A percentile compares a stretch with the other conserved stretches of the same genome.
These are phyloP conservation scores for Phytophthora cactorum DNA, from an alignment of 352 stramenopile genomes.

Conservation along the genomic window DNA sequence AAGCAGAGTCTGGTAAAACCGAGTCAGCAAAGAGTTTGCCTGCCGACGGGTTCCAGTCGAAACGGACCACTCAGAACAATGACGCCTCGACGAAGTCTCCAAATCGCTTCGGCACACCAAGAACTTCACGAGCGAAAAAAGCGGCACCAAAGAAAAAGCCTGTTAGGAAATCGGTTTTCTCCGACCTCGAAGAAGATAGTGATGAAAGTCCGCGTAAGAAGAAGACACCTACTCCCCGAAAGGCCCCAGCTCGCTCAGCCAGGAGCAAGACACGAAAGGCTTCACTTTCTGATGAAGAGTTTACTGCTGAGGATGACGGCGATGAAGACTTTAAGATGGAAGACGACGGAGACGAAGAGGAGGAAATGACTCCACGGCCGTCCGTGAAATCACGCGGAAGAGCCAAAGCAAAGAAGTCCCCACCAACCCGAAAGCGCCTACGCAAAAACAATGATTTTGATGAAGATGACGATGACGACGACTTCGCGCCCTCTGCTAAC, in stretches of 20 bases:
- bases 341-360: constrained; percentile 53
- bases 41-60: constrained; percentile 22
- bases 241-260: constrained; percentile 33
- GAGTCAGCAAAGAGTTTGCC: constrained; percentile 2
- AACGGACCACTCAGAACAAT: constrained; percentile 3
- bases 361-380: constrained; percentile 32
- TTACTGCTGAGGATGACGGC: constrained; percentile 53
- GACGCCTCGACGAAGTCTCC: constrained; percentile 10
- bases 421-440: constrained; percentile 46
- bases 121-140: constrained; percentile 19
- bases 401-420: constrained; percentile 24
- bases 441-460: constrained; percentile 44
- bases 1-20: constrained; percentile 27
- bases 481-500: constrained; percentile 16
- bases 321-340: constrained; percentile 71
- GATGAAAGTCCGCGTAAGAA: constrained; percentile 31
- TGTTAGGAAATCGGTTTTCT: constrained; percentile 34
- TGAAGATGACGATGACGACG: constrained; percentile 40
- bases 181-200: constrained; percentile 39
- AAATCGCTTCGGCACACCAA: constrained; percentile 34
- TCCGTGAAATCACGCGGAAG: constrained; percentile 19
- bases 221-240: constrained; percentile 26
- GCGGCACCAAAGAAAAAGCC: constrained; percentile 15
- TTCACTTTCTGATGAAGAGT: constrained; percentile 45
- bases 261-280: constrained; percentile 32